phyloP scores from a whole-genome alignment of 768 basidiomycete species.

The Terana coerulea region DNA sequence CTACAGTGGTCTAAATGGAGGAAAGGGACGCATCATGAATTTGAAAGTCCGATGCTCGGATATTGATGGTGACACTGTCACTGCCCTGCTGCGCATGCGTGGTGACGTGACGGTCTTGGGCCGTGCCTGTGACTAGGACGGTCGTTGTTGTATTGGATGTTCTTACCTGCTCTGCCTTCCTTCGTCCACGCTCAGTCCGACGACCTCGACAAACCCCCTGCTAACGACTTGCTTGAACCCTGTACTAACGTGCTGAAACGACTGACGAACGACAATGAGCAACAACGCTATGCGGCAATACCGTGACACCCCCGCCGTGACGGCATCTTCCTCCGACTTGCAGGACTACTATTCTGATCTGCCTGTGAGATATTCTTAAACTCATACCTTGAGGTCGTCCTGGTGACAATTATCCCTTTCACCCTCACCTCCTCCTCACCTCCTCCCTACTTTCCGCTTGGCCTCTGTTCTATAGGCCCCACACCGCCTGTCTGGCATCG shows the following conservation, averaged over 20 bases:
- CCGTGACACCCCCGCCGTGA: slow-evolving; percentile 10
- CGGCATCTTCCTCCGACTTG: slow-evolving; percentile 8
- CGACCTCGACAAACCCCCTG: background rate
- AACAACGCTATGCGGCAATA: slow-evolving; percentile 1
- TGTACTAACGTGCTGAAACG: background rate
- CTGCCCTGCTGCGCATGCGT: background rate
- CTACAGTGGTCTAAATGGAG: too few relatives aligned
- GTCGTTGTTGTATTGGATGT: background rate
- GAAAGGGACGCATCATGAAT: background rate
- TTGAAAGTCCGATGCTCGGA: background rate
- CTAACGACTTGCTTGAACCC: background rate
- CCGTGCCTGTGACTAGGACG: background rate
- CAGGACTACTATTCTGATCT: slow-evolving; percentile 14
- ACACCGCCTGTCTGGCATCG: slow-evolving; percentile 29
- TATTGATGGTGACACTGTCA: background rate
- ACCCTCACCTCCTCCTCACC: slow-evolving; percentile 1
- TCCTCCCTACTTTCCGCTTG: background rate
- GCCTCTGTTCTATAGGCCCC: slow-evolving; percentile 28
- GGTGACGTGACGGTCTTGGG: background rate
- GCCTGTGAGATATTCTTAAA: slow-evolving; percentile 10
- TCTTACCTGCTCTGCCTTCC: background rate
- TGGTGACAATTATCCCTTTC: slow-evolving; percentile 12
- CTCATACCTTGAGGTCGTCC: slow-evolving; percentile 8
- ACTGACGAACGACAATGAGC: background rate
- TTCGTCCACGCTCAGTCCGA: slow-evolving; percentile 1